A percentile compares a stretch with the other conserved stretches of the same genome.
These are phyloP conservation scores for Termitomyces sp. DNA, from an alignment of 768 basidiomycete genomes.

Conservation along the genomic window DNA sequence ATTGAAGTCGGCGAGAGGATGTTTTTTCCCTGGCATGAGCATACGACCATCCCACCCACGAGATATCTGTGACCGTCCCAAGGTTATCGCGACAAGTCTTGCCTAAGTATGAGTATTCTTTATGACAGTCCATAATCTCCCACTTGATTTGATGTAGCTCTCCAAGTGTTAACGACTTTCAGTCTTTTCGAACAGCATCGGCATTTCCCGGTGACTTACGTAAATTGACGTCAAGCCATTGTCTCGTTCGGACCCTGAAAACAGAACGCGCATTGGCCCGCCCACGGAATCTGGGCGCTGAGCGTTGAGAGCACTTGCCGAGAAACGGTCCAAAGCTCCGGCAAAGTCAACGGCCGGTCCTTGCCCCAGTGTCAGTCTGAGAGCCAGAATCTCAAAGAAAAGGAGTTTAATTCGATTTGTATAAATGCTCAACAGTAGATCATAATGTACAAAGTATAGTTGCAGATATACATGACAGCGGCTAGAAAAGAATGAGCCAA, in stretches of 20 bases:
- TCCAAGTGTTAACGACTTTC: too few species aligned
- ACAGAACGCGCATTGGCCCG: conserved; percentile 3
- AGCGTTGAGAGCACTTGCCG: neutral
- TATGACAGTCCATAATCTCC: neutral
- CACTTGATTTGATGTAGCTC: too few species aligned
- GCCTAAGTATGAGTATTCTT: neutral
- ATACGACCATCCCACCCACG: too few species aligned
- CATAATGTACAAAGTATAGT: neutral
- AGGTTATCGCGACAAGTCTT: too few species aligned
- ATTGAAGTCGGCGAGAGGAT: too few species aligned
- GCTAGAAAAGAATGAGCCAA: neutral
- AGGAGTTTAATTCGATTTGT: neutral
- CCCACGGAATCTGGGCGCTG: too few species aligned
- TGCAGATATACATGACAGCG: neutral
- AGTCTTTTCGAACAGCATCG: too few species aligned
- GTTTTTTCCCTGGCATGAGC: too few species aligned
- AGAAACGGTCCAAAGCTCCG: neutral
- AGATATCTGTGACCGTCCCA: too few species aligned
- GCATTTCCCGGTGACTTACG: neutral
- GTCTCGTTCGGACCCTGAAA: neutral
- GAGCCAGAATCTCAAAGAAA: neutral
- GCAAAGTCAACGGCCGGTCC: too few species aligned
- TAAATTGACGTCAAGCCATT: neutral
- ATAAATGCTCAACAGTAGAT: neutral
- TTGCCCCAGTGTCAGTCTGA: neutral